Conservation (phyloP, 1,284 basidiomycete species). For the Ustilago nuda region DNA sequence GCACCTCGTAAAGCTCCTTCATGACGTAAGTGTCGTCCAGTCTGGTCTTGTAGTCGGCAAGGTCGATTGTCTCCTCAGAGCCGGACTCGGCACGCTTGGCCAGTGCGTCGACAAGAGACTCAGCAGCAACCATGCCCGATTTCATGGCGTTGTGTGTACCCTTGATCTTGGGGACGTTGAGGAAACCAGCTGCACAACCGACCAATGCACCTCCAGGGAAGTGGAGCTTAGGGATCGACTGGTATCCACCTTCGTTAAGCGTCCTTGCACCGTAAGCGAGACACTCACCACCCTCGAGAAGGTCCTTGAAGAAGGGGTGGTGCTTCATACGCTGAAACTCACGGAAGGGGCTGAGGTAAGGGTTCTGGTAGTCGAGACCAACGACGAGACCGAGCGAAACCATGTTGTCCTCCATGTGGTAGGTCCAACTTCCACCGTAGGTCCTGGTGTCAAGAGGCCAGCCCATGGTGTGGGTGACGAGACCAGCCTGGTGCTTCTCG, state of each 20-base stretch:
- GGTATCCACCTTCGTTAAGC: conserved; percentile 93
- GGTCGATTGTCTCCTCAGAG: conserved; percentile 73
- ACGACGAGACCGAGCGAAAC: conserved; percentile 92
- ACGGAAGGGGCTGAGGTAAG: conserved; percentile 89
- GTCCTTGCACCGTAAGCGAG: conserved; percentile 91
- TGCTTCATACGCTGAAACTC: conserved; percentile 98
- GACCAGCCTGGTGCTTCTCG: conserved; percentile 81
- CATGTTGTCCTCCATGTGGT: conserved; percentile 94
- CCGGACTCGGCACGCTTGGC: conserved; percentile 66
- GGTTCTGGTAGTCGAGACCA: conserved; percentile 94
- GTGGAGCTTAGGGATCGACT: conserved; percentile 88
- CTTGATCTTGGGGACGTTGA: conserved; percentile 98
- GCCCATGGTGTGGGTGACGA: conserved; percentile 91
- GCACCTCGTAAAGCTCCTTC: conserved; percentile 87
- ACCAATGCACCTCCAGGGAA: conserved; percentile 97
- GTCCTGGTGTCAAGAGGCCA: conserved; percentile 88
- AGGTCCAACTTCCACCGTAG: conserved; percentile 94
- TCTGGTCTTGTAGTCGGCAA: conserved; percentile 80
- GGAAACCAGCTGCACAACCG: conserved; percentile 92
- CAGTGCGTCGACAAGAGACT: conserved; percentile 81
- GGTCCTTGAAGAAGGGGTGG: conserved; percentile 86
- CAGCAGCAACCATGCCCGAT: conserved; percentile 95
- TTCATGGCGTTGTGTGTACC: conserved; percentile 99
- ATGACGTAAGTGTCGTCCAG: conserved; percentile 88
- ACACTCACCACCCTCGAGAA: conserved; percentile 82